Base-by-base conservation (phyloP, 192 early-diverging fungal species). In the Phlyctochytrium planicorne region DNA sequence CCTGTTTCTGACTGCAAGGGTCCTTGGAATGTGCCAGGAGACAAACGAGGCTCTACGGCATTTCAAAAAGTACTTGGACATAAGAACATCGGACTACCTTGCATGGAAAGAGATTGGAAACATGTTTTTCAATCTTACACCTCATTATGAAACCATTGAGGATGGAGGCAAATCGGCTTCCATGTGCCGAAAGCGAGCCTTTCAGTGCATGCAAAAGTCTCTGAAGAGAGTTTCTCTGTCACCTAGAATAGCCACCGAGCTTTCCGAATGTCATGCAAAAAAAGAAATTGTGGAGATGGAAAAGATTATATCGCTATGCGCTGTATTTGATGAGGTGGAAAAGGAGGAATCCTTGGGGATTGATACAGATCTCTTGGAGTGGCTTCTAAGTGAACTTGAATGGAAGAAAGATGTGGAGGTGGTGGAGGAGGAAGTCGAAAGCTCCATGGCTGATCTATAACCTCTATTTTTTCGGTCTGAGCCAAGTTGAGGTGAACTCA, bases 401-500 rank as follows among this genome's bases (percentile, higher is more conserved):
- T 47, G 10, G 20, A 20, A 6, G 40, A 14, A 14, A 14, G 40
- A 47, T 47, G 40, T 47, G 40, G 40, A 47, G 20, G 10, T 14
- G 20, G 40, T 14, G 20, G 40, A 47, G 20, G 40, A 47, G n/a
- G n/a, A n/a, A n/a, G 6, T 47, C 40, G 10, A 20, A 47, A 47
- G 40, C 6, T 14, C 40, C 20, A 47, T 20, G 40, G 20, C 10
- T 20, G 6, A 14, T 47, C 20, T 6, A 20, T 14, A 14, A 47
- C 10, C 6, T 47, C 40, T 47, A 47, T 47, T 47, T 29, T 20
- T 12, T 4, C 20, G 10, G 55, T 57, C 12, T 71, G 53, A 65
- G 24, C 59, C 68, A 69, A 20, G 17, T 32, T 16, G 60, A 23
- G n/a, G 79, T 83, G 62, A 83, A 83, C 23, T 62, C 30, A 67